Conservation (phyloP, 1,284 basidiomycete genomes). For the Ganoderma resinaceum region DNA sequence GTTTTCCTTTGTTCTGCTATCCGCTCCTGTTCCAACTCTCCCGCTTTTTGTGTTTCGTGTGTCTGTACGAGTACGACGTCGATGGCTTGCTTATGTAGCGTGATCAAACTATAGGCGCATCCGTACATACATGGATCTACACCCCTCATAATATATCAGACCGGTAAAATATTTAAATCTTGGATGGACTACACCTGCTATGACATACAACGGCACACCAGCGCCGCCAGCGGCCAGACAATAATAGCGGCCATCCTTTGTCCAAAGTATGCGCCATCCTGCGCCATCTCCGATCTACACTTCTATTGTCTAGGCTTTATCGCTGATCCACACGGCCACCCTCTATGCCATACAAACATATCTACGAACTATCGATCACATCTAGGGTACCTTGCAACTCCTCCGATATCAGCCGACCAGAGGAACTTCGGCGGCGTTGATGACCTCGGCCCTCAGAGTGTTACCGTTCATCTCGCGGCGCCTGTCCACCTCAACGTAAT, state of each 20-base stretch:
- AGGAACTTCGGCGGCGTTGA: conserved; percentile 8
- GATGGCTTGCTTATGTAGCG: conserved; percentile 1
- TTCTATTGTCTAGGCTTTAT: not conserved
- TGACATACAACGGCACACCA: not conserved
- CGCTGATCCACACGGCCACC: not conserved
- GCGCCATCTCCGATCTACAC: not conserved
- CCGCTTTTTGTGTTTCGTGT: not conserved
- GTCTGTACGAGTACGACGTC: conserved; percentile 5
- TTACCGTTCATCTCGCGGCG: conserved; percentile 39
- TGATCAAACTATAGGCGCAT: not conserved
- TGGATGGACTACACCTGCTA: not conserved
- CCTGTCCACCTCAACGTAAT: conserved; percentile 57
- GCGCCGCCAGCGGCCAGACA: not conserved
- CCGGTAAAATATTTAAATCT: not conserved
- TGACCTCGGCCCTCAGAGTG: conserved; percentile 33
- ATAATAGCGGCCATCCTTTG: not conserved
- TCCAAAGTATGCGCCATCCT: not conserved
- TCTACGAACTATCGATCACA: not conserved
- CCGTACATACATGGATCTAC: not conserved
- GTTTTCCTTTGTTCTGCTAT: not conserved
- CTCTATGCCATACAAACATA: not conserved
- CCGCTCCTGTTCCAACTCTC: not conserved
- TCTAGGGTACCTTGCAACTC: not conserved
- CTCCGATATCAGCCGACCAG: not conserved
- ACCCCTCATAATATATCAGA: conserved; percentile 4